phyloP scores from a whole-genome alignment of 2,329 filamentous ascomycete genomes.

The Fusarium sp. region DNA sequence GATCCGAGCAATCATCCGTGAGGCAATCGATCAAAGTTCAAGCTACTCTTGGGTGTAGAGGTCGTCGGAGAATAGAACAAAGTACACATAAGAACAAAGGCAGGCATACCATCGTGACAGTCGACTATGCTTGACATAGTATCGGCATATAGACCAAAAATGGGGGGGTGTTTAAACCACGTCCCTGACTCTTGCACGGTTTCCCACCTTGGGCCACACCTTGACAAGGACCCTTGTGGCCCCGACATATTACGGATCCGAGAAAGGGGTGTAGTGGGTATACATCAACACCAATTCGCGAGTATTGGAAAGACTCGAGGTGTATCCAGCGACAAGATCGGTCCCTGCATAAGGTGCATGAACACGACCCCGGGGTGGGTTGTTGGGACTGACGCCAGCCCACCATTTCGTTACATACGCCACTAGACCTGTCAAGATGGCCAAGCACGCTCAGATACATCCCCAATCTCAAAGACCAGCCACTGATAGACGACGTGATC shows the following conservation, averaged over 20 bases:
- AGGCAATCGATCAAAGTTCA: conserved; percentile 23
- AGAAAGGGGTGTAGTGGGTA: conserved; percentile 26
- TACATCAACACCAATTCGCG: conserved; percentile 12
- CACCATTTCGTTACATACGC: conserved; percentile 27
- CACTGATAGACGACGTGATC: conserved; percentile 8
- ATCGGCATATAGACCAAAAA: conserved; percentile 23
- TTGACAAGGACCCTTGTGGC: conserved; percentile 15
- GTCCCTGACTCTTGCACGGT: conserved; percentile 26
- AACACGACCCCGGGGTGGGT: conserved; percentile 41
- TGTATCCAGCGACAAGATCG: conserved; percentile 24
- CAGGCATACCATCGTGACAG: conserved; percentile 1
- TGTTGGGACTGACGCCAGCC: conserved; percentile 23
- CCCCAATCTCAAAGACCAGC: conserved; percentile 5
- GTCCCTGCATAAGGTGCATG: conserved; percentile 45
- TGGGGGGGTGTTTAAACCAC: conserved; percentile 11
- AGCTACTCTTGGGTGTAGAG: conserved; percentile 9
- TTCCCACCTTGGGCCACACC: conserved; percentile 26
- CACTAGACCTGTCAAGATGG: conserved; percentile 29
- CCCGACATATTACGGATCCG: conserved; percentile 35
- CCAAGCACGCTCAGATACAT: conserved; percentile 14
- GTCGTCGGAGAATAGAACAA: conserved; percentile 16
- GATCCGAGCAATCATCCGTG: conserved; percentile 12
- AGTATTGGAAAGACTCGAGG: conserved; percentile 1
- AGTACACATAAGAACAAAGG: conserved; percentile 31
- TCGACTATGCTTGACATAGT: conserved; percentile 14